Percentiles rank a stretch among this genome's conserved stretches.
phyloP scores from a whole-genome alignment of 2,329 filamentous ascomycete genomes.

The Eurotiales sp. region DNA sequence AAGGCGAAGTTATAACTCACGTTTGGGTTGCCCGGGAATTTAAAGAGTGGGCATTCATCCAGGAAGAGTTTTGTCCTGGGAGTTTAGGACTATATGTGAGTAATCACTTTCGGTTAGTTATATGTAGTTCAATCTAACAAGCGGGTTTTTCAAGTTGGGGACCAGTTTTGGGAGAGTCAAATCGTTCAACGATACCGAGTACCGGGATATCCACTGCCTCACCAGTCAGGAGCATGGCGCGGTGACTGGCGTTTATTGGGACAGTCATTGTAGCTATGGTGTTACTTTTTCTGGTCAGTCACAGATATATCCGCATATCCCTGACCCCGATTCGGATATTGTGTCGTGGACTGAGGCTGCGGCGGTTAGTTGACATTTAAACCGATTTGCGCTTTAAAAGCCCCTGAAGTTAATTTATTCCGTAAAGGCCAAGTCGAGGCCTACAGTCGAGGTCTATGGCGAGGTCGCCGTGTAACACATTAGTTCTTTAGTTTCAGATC shows the following conservation, averaged over 20 bases:
- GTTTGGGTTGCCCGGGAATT: neutral
- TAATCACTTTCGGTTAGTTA: neutral
- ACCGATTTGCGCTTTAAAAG: too few relatives aligned
- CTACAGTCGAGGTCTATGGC: too few relatives aligned
- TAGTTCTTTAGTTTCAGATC: too few relatives aligned
- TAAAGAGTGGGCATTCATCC: neutral
- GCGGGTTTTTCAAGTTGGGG: neutral
- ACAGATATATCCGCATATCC: neutral
- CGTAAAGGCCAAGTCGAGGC: too few relatives aligned
- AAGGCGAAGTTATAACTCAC: neutral
- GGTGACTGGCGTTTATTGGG: neutral
- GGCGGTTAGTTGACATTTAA: neutral
- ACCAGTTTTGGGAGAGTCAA: neutral
- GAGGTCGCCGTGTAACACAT: too few relatives aligned
- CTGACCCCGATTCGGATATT: neutral
- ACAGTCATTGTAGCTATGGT: neutral
- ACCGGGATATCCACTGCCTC: neutral
- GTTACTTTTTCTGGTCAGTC: neutral
- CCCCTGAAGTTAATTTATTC: too few relatives aligned
- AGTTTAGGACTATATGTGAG: neutral
- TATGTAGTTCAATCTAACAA: neutral
- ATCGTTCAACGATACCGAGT: neutral
- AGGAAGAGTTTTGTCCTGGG: neutral
- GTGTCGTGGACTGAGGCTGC: neutral
- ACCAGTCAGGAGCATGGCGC: neutral